phyloP scores from a whole-genome alignment of 228 moss, liverwort and hornwort genomes.

The Sphagnum magellanicum region DNA sequence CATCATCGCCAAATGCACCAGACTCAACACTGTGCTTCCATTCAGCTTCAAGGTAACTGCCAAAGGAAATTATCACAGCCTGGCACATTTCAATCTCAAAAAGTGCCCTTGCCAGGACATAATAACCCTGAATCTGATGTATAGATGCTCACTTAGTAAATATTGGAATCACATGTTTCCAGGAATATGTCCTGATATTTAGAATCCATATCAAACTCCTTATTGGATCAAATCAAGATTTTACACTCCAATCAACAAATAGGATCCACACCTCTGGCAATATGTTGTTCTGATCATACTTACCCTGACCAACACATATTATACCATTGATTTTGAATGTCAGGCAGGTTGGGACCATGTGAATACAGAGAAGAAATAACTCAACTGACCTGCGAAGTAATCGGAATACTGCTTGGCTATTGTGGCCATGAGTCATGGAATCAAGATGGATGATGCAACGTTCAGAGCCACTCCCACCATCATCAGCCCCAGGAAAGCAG shows the following conservation, averaged over 20 bases:
- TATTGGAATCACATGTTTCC: no score
- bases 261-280: not conserved
- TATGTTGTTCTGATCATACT: no score
- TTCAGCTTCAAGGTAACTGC: constrained; percentile 70
- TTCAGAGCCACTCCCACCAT: constrained; percentile 30
- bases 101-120: not conserved
- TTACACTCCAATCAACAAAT: not conserved
- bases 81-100: not conserved
- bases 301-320: no score
- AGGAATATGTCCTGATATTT: no score
- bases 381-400: constrained; percentile 59
- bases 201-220: no score
- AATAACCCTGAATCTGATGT: not conserved
- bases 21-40: constrained; percentile 54
- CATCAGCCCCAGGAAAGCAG: constrained; percentile 57
- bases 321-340: not conserved
- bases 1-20: constrained; percentile 20
- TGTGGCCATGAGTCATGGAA: constrained; percentile 81
- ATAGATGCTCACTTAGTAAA: no score
- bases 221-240: no score
- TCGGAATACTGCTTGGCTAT: constrained; percentile 56
- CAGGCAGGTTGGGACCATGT: not conserved
- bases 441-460: constrained; percentile 89
- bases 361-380: not conserved
- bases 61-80: constrained; percentile 3